phyloP scores from a whole-genome alignment of 106 monocot genomes.

The Dioscorea dumetorum region DNA sequence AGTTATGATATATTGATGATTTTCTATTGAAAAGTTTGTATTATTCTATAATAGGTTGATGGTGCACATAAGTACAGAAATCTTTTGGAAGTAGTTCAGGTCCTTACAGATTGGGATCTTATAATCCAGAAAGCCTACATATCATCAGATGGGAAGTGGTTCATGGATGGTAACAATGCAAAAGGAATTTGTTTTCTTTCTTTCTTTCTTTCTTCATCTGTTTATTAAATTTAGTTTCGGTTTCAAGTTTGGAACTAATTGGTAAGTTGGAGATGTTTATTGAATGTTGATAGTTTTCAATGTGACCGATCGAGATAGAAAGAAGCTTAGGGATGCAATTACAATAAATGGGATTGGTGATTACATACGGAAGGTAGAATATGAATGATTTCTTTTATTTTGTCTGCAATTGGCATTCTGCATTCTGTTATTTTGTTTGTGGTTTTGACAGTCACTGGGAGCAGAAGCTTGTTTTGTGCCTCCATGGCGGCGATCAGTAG shows the following conservation, averaged over 20 bases:
- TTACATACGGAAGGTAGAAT: constrained; percentile 16
- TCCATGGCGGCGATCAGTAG: neutral
- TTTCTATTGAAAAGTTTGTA: neutral
- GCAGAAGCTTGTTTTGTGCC: constrained; percentile 2
- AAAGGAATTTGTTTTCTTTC: too few relatives aligned
- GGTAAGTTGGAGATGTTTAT: too few relatives aligned
- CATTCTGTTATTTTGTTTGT: neutral
- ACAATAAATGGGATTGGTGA: neutral
- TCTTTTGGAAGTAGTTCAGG: constrained; percentile 28
- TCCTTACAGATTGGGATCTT: constrained; percentile 29
- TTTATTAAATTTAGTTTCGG: too few relatives aligned
- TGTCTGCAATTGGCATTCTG: neutral
- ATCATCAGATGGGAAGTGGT: constrained; percentile 25
- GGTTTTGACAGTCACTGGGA: constrained; percentile 11
- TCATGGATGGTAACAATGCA: constrained; percentile 24
- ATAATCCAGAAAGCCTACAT: constrained; percentile 30
- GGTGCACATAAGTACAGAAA: constrained; percentile 20
- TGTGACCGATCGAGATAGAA: constrained; percentile 25
- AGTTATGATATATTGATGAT: neutral
- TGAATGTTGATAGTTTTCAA: constrained; percentile 19
- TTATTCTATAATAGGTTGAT: constrained; percentile 14
- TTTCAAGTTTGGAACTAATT: too few relatives aligned
- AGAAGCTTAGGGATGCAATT: constrained; percentile 8
- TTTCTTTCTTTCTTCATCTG: too few relatives aligned
- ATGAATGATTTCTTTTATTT: neutral